phyloP scores from a whole-genome alignment of 148 eudicot species.

The Cornus suecica region DNA sequence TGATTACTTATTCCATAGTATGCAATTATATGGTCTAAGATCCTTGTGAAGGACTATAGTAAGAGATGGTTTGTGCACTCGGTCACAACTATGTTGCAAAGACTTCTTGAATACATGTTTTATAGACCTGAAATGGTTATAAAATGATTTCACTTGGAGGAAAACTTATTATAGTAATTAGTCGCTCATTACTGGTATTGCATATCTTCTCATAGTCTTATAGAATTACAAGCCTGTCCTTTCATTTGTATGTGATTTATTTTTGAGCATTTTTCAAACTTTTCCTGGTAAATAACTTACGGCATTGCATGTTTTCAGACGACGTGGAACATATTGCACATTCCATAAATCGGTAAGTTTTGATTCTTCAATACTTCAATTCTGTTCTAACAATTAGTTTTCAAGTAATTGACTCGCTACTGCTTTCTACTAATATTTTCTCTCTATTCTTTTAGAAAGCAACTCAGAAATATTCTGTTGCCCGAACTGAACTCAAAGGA shows the following conservation, averaged over 20 bases:
- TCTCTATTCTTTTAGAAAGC: slow-evolving; percentile 50
- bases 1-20: neutral
- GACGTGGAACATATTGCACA: slow-evolving; percentile 71
- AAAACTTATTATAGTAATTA: no score
- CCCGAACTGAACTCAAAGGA: slow-evolving; percentile 82
- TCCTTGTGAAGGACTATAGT: no score
- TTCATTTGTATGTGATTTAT: neutral
- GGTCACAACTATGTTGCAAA: no score
- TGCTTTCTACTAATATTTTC: neutral
- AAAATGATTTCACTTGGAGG: neutral
- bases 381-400: neutral
- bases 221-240: neutral
- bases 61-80: no score
- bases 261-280: neutral
- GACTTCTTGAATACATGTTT: neutral
- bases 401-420: neutral
- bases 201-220: neutral
- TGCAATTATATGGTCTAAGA: no score
- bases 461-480: slow-evolving; percentile 58
- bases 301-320: slow-evolving; percentile 45
- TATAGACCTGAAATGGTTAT: neutral
- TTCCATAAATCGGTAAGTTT: slow-evolving; percentile 68
- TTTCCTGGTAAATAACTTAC: neutral
- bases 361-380: slow-evolving; percentile 6
- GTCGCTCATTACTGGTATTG: neutral